Percentiles rank a stretch among this genome's conserved stretches.
phyloP scores from a whole-genome alignment of 768 basidiomycete genomes.

The Rhizopogon sp. region DNA sequence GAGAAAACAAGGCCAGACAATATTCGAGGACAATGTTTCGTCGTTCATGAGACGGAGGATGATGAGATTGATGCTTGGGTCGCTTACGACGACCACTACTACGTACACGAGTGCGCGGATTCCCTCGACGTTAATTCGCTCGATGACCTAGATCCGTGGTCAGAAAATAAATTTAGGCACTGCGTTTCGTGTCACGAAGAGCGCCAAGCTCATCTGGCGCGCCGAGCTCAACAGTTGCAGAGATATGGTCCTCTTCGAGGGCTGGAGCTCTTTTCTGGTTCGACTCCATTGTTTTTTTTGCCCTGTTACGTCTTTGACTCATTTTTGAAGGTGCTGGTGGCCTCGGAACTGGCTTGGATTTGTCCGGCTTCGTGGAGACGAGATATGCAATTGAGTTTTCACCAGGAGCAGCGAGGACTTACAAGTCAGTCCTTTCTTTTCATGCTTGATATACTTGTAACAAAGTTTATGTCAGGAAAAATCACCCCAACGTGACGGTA shows the following conservation, averaged over 20 bases:
- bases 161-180: slow-evolving; percentile 20
- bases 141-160: slow-evolving; percentile 20
- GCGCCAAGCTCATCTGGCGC: slow-evolving; percentile 25
- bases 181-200: slow-evolving; percentile 38
- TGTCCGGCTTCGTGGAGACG: slow-evolving; percentile 58
- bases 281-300: slow-evolving; percentile 7
- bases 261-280: slow-evolving; percentile 69
- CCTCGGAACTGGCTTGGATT: slow-evolving; percentile 59
- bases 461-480: slow-evolving; percentile 36
- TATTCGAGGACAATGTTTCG: slow-evolving; percentile 54
- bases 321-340: slow-evolving; percentile 61
- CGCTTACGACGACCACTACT: slow-evolving; percentile 54
- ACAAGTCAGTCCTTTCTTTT: slow-evolving; percentile 36
- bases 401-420: slow-evolving; percentile 59
- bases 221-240: slow-evolving; percentile 25
- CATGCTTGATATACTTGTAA: neutral
- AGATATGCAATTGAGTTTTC: slow-evolving; percentile 67
- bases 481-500: slow-evolving; percentile 56
- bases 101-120: slow-evolving; percentile 34
- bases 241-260: slow-evolving; percentile 46
- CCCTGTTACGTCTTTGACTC: neutral
- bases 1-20: slow-evolving; percentile 25
- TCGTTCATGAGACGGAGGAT: slow-evolving; percentile 31
- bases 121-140: slow-evolving; percentile 15
- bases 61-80: slow-evolving; percentile 37